These are phyloP conservation scores for Canavalia gladiata DNA, from an alignment of 306 rosid genomes.

Conservation along the genomic window DNA sequence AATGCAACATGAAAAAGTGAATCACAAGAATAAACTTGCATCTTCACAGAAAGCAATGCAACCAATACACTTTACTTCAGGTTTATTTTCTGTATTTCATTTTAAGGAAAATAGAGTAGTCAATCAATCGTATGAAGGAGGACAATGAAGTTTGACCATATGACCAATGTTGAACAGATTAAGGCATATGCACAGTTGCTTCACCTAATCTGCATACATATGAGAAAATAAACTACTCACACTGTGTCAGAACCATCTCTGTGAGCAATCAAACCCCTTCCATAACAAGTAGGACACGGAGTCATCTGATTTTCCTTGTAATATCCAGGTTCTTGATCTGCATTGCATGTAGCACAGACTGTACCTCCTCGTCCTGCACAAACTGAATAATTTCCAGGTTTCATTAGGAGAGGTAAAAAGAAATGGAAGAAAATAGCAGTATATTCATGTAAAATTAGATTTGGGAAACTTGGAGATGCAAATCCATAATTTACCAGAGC, in stretches of 20 bases:
- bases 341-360: conserved; percentile 73
- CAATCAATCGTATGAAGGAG: conserved; percentile 11
- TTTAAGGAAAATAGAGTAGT: neutral
- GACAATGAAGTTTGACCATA: neutral
- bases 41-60: conserved; percentile 34
- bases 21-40: conserved; percentile 29
- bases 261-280: conserved; percentile 97
- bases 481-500: conserved; percentile 69
- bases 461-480: conserved; percentile 21
- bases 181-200: conserved; percentile 27
- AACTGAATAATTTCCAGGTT: conserved; percentile 57
- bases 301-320: conserved; percentile 82
- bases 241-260: conserved; percentile 92
- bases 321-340: conserved; percentile 81
- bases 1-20: conserved; percentile 34
- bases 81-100: conserved; percentile 18
- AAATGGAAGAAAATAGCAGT: conserved; percentile 12
- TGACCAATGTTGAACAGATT: neutral
- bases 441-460: neutral
- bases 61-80: conserved; percentile 24
- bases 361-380: conserved; percentile 81
- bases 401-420: conserved; percentile 29
- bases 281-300: conserved; percentile 78
- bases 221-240: conserved; percentile 60
- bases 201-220: conserved; percentile 4